Base-by-base conservation (phyloP, 148 eudicot genomes). In the Rhododendron griersonianum region DNA sequence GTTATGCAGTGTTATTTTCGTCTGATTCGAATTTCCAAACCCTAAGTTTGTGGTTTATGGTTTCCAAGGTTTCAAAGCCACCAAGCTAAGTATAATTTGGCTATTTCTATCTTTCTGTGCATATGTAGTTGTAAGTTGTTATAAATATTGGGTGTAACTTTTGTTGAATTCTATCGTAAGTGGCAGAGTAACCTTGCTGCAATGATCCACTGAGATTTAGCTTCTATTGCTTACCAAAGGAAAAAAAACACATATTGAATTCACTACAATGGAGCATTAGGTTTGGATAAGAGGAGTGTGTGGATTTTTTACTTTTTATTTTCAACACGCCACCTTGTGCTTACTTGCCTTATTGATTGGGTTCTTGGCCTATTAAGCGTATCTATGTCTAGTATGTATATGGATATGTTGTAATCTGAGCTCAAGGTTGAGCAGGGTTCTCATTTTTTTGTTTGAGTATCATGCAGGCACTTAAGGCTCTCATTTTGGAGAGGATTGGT, bases 401-500 rank as follows among this genome's bases (percentile, higher is more conserved):
- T 30, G 23, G n/a, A 77, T 6, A 30, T 11, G 21, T 69, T 15
- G 19, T 45, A n/a, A 30, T 39, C 35, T 81, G 59, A 55, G 21
- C n/a, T 71, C 9, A 28, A 74, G n/a, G 23, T 84, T 3, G n/a
- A n/a, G 67, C 28, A 23, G 48, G 47, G 21, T 78, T 59, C 69
- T 85, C 78, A 50, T 78, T 67, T 55, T 33, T 41, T 2, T 14
- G 0, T 47, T 44, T 41, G 14, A 81, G 63, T 83, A 14, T 71
- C 41, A 7, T 78, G 86, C 89, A 92, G 98, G 98, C 98, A 50
- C 85, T 97, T 18, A 97, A 97, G 90, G 98, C 95, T 74, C 91
- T 94, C 65, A 89, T 97, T 55, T 57, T 93, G 89, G 99, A 97
- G 84, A 92, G 98, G 84, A 97, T 93, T 94, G 95, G 95, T 45